A percentile compares a stretch with the other conserved stretches of the same genome.
Evolutionary conservation across 2,329 filamentous ascomycete genomes (phyloP).

Genomic region (Cercospora nicotianae): DNA sequence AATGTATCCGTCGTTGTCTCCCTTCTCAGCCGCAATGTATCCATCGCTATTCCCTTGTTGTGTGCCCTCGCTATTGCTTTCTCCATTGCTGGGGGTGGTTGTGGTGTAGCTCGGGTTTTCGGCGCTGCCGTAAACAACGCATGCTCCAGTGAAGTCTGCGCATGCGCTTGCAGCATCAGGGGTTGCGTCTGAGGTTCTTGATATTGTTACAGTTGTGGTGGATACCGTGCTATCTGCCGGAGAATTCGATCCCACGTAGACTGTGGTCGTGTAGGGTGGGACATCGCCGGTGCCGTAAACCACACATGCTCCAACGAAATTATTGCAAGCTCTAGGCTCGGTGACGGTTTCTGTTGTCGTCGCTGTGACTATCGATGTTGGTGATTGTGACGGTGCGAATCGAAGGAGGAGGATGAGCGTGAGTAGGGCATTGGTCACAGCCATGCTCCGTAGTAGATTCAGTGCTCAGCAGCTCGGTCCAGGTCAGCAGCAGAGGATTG

Average conservation of each 20-base stretch:
- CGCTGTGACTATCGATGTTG: conserved; percentile 17
- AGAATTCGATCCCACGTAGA: conserved; percentile 4
- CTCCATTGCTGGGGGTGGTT: conserved; percentile 7
- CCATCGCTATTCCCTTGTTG: conserved; percentile 17
- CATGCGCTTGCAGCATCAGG: conserved; percentile 16
- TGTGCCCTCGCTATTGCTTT: conserved; percentile 2
- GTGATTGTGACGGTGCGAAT: conserved; percentile 8
- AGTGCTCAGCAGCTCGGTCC: neutral
- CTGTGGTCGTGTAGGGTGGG: conserved; percentile 18
- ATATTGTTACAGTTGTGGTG: conserved; percentile 18
- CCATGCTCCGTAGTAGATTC: neutral
- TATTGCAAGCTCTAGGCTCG: conserved; percentile 17
- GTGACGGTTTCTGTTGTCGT: conserved; percentile 18
- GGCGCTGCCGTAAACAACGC: conserved; percentile 23
- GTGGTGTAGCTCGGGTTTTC: conserved; percentile 11
- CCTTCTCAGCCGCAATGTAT: conserved; percentile 16
- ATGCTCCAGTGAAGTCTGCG: conserved; percentile 23
- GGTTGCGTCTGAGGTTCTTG: conserved; percentile 10
- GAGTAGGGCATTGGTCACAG: neutral
- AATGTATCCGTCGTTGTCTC: conserved; percentile 19
- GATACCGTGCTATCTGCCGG: conserved; percentile 3
- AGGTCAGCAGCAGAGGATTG: neutral
- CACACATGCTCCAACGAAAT: conserved; percentile 22
- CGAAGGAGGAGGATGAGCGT: neutral
- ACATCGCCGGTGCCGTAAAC: conserved; percentile 17